These are phyloP conservation scores for Babesia ovata DNA, from an alignment of 169 alveolate species.

Conservation along the genomic window DNA sequence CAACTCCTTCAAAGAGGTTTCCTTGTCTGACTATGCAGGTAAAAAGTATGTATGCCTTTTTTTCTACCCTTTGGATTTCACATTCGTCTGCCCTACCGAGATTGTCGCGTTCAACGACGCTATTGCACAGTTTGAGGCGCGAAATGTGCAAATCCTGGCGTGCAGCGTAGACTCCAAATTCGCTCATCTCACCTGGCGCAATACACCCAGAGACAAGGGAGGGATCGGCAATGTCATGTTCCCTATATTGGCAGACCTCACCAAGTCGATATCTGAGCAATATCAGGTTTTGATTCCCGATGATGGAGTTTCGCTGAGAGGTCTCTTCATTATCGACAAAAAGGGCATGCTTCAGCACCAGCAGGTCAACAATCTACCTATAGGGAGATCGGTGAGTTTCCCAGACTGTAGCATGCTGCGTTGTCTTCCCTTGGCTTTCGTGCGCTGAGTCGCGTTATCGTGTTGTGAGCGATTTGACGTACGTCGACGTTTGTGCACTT, in stretches of 20 bases:
- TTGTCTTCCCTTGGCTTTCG: neutral
- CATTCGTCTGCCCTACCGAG: slow-evolving; percentile 99
- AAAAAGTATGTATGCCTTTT: slow-evolving; percentile 94
- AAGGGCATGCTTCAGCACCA: slow-evolving; percentile 94
- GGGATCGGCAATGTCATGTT: slow-evolving; percentile 96
- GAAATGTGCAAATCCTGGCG: slow-evolving; percentile 91
- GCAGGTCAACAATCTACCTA: slow-evolving; percentile 95
- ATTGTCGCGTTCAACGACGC: slow-evolving; percentile 93
- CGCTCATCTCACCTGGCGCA: slow-evolving; percentile 95
- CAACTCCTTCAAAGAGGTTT: slow-evolving; percentile 88
- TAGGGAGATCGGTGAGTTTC: slow-evolving; percentile 93
- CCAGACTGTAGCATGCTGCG: neutral
- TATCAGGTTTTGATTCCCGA: slow-evolving; percentile 92
- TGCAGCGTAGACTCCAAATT: slow-evolving; percentile 96
- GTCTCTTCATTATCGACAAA: slow-evolving; percentile 96
- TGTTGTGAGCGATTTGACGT: neutral
- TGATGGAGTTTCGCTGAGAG: slow-evolving; percentile 96
- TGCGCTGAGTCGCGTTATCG: neutral
- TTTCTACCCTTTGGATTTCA: slow-evolving; percentile 99
- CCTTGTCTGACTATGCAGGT: slow-evolving; percentile 91
- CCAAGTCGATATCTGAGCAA: slow-evolving; percentile 87
- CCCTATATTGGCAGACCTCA: slow-evolving; percentile 92
- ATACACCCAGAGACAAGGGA: slow-evolving; percentile 93
- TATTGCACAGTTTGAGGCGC: slow-evolving; percentile 90
- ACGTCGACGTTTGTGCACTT: neutral